phyloP scores from a whole-genome alignment of 1,284 basidiomycete genomes.

The Tranzscheliella williamsii region DNA sequence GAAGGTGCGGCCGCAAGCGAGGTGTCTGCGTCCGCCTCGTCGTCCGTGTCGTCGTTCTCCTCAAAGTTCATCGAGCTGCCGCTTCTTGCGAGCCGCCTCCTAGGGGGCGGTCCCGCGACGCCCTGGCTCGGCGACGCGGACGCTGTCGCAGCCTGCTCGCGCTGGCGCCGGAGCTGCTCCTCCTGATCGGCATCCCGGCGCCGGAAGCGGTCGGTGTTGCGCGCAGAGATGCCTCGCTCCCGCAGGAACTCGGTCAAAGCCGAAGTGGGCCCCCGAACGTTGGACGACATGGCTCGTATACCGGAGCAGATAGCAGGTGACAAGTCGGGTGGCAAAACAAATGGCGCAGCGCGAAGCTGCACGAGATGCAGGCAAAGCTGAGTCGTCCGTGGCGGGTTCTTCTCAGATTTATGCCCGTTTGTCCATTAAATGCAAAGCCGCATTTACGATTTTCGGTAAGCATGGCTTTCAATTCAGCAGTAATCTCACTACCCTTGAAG shows the following conservation, averaged over 20 bases:
- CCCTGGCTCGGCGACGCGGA: neutral
- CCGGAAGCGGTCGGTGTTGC: slow-evolving; percentile 66
- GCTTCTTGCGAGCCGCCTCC: slow-evolving; percentile 15
- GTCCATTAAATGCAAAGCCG: too few species aligned
- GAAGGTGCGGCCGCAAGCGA: too few species aligned
- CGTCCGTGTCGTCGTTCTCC: slow-evolving; percentile 71
- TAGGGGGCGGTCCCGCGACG: neutral
- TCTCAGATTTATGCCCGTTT: too few species aligned
- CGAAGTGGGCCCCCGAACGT: slow-evolving; percentile 81
- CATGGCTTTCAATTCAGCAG: too few species aligned
- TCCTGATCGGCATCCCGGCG: slow-evolving; percentile 35
- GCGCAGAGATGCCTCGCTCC: slow-evolving; percentile 76
- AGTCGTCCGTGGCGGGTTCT: too few species aligned
- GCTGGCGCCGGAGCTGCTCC: too few species aligned
- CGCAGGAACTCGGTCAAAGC: slow-evolving; percentile 88
- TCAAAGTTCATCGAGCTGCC: slow-evolving; percentile 62
- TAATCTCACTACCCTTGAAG: too few species aligned
- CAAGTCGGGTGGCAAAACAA: too few species aligned
- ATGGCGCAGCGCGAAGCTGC: too few species aligned
- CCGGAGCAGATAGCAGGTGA: too few species aligned
- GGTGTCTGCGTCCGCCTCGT: slow-evolving; percentile 63
- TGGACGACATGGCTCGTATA: slow-evolving; percentile 23
- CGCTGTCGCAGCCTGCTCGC: slow-evolving; percentile 11
- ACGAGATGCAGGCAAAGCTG: too few species aligned
- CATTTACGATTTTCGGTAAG: too few species aligned